A percentile compares a stretch with the other conserved stretches of the same genome.
Evolutionary conservation across 352 stramenopile genomes (phyloP).

Genomic region (Globisporangium irregulare): DNA sequence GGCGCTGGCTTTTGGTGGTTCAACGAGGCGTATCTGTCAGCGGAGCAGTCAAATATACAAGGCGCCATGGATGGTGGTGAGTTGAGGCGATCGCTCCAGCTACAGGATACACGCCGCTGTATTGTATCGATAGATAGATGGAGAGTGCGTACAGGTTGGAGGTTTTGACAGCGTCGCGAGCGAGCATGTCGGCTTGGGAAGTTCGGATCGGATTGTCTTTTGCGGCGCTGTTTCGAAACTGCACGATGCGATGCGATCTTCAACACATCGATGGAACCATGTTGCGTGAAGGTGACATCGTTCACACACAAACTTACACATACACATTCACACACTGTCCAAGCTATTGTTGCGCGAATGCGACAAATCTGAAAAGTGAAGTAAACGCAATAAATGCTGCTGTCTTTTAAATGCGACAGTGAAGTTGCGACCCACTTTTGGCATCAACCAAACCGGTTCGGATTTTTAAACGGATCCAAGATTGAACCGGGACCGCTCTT

Average conservation of each 20-base stretch:
- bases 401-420: too few relatives aligned
- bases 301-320: too few relatives aligned
- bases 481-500: too few relatives aligned
- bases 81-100: background rate
- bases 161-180: constrained; percentile 35
- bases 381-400: background rate
- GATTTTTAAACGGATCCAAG: too few relatives aligned
- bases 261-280: background rate
- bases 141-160: constrained; percentile 29
- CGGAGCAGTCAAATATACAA: background rate
- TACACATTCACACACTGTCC: too few relatives aligned
- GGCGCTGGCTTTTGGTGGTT: constrained; percentile 6
- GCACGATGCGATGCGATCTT: background rate
- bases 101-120: background rate
- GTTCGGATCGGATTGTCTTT: background rate
- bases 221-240: background rate
- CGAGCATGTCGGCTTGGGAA: constrained; percentile 20
- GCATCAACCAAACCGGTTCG: too few relatives aligned
- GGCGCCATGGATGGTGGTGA: background rate
- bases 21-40: constrained; percentile 14
- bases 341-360: too few relatives aligned
- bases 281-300: constrained; percentile 1
- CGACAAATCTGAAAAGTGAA: background rate
- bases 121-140: background rate
- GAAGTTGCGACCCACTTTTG: too few relatives aligned